A percentile compares a stretch with the other conserved stretches of the same genome.
Conservation (phyloP, 257 asterid species). For the Penstemon barbatus region DNA sequence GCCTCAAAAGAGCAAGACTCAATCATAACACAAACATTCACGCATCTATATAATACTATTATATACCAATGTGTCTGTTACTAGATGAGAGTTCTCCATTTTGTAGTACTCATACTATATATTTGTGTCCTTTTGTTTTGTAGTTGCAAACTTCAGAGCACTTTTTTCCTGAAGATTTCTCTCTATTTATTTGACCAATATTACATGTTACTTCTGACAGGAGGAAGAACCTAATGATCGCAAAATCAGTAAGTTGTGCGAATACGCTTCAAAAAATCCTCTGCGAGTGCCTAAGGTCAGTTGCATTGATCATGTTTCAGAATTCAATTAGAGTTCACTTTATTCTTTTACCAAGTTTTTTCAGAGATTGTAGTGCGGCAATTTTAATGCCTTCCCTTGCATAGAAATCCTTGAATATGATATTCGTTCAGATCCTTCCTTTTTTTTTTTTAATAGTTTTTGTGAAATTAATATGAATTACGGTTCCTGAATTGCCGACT, state of each 20-base stretch:
- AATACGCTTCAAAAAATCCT: conserved; percentile 77
- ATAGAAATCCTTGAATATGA: background rate
- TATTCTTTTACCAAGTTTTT: background rate
- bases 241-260: conserved; percentile 69
- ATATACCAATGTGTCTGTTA: conserved; percentile 2
- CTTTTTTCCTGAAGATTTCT: conserved; percentile 13
- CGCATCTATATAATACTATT: background rate
- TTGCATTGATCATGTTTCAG: conserved; percentile 21
- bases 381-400: background rate
- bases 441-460: too few species aligned
- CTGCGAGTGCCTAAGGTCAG: conserved; percentile 78
- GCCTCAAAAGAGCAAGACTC: conserved; percentile 10
- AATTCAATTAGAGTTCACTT: conserved; percentile 4
- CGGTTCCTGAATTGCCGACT: background rate
- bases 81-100: conserved; percentile 22
- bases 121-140: conserved; percentile 13
- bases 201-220: conserved; percentile 40
- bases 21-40: background rate
- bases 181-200: conserved; percentile 18
- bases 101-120: conserved; percentile 8
- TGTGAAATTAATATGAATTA: background rate
- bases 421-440: background rate
- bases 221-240: conserved; percentile 78
- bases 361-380: background rate
- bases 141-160: conserved; percentile 3